Conservation (phyloP, 2,329 filamentous ascomycete genomes). For the Aspergillus ochraceoroseus region DNA sequence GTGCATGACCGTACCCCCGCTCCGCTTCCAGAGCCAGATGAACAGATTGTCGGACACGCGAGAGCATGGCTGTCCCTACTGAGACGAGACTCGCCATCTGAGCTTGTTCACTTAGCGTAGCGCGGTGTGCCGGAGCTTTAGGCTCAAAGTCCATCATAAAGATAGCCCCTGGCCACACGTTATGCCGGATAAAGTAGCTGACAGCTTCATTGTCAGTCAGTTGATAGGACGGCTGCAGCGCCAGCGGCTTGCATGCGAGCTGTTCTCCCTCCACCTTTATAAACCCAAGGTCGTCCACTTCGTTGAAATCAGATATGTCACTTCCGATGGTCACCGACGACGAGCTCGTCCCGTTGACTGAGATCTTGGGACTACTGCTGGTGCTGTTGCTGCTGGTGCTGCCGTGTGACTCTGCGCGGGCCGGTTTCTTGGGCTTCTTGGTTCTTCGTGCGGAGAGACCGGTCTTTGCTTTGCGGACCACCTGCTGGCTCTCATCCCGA, state of each 20-base stretch:
- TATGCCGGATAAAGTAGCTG: conserved; percentile 37
- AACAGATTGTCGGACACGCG: conserved; percentile 50
- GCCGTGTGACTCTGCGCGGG: conserved; percentile 22
- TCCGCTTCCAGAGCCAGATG: conserved; percentile 47
- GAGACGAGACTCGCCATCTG: conserved; percentile 51
- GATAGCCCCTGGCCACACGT: conserved; percentile 29
- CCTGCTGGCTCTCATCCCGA: conserved; percentile 60
- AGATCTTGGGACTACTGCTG: conserved; percentile 8
- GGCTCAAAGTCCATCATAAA: conserved; percentile 26
- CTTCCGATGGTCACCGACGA: conserved; percentile 1
- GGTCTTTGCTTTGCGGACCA: conserved; percentile 53
- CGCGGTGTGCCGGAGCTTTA: conserved; percentile 21
- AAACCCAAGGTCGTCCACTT: conserved; percentile 17
- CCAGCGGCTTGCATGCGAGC: conserved; percentile 12
- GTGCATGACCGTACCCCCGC: conserved; percentile 52
- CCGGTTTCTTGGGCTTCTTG: conserved; percentile 14
- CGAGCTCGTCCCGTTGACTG: neutral
- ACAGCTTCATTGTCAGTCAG: conserved; percentile 31
- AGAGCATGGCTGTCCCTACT: conserved; percentile 55
- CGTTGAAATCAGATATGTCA: conserved; percentile 20
- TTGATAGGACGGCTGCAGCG: conserved; percentile 26
- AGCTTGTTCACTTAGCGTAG: conserved; percentile 27
- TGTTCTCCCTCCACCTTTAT: conserved; percentile 16
- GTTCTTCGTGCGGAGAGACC: conserved; percentile 27
- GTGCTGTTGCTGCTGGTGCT: conserved; percentile 19